Evolutionary conservation across 768 basidiomycete genomes (phyloP).

Genomic region (Lepiota venenata): DNA sequence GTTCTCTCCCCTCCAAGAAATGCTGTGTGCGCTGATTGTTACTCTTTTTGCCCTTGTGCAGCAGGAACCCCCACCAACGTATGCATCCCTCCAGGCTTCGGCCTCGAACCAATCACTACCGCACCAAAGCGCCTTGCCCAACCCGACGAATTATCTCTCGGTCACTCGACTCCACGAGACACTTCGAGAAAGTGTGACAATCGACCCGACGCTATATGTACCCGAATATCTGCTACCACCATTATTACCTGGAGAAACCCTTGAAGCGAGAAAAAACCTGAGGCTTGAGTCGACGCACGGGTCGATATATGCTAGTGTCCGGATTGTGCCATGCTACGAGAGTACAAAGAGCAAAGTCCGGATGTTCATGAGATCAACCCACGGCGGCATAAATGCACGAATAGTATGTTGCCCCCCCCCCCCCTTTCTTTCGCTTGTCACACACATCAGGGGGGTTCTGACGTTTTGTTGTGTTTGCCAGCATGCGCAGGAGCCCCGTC

Average conservation of each 20-base stretch:
- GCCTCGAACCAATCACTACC: constrained; percentile 4
- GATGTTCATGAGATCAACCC: constrained; percentile 24
- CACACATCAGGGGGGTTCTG: too few relatives aligned
- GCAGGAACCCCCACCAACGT: constrained; percentile 29
- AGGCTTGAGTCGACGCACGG: constrained; percentile 28
- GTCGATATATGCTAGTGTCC: constrained; percentile 21
- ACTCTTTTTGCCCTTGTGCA: constrained; percentile 1
- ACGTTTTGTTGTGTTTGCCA: background rate
- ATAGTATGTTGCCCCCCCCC: constrained; percentile 18
- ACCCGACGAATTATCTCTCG: constrained; percentile 24
- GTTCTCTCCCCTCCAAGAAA: background rate
- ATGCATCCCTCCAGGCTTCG: constrained; percentile 21
- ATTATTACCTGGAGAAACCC: constrained; percentile 22
- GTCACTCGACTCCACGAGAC: constrained; percentile 23
- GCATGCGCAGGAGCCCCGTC: constrained; percentile 15
- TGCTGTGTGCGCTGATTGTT: too few relatives aligned
- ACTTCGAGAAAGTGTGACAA: constrained; percentile 24
- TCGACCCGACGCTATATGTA: constrained; percentile 27
- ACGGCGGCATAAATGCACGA: constrained; percentile 26
- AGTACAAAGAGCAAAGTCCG: constrained; percentile 16
- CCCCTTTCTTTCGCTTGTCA: background rate
- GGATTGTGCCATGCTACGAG: constrained; percentile 9
- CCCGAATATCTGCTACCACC: constrained; percentile 24
- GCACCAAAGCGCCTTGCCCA: background rate
- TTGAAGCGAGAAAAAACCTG: constrained; percentile 23